Evolutionary conservation across 495 filamentous ascomycete genomes (phyloP).

Genomic region (Aspergillus conjunctus): DNA sequence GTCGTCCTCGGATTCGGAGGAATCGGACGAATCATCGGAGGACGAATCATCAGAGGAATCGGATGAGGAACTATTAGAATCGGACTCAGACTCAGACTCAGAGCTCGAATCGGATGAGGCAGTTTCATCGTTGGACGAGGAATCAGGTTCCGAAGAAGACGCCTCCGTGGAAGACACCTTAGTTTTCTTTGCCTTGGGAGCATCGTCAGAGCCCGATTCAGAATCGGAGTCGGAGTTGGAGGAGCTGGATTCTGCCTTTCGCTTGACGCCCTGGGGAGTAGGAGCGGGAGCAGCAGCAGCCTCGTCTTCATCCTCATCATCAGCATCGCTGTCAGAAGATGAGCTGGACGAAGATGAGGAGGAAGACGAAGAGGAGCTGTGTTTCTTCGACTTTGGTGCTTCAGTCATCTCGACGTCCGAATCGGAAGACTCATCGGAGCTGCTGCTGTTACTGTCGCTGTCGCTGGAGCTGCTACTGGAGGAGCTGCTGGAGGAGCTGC

Average conservation of each 20-base stretch:
- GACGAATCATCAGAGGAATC: constrained; percentile 29
- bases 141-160: constrained; percentile 24
- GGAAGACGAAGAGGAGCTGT: constrained; percentile 38
- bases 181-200: constrained; percentile 46
- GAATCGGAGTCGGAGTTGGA: constrained; percentile 51
- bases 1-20: constrained; percentile 42
- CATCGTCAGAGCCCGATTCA: constrained; percentile 44
- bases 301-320: constrained; percentile 58
- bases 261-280: constrained; percentile 55
- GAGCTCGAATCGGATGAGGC: constrained; percentile 30
- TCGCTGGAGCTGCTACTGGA: constrained; percentile 23
- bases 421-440: constrained; percentile 37
- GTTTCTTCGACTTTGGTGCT: constrained; percentile 40
- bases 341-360: constrained; percentile 47
- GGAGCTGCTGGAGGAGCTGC: constrained; percentile 18
- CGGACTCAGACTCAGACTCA: constrained; percentile 32
- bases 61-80: constrained; percentile 29
- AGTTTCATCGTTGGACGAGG: constrained; percentile 41
- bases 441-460: constrained; percentile 37
- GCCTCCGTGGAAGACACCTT: constrained; percentile 28
- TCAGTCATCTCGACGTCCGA: constrained; percentile 65
- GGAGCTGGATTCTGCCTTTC: constrained; percentile 62
- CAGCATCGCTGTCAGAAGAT: constrained; percentile 61
- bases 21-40: constrained; percentile 31
- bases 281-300: constrained; percentile 34